Base-by-base conservation (phyloP, 139 green algal species). In the Yamagishiella unicocca region DNA sequence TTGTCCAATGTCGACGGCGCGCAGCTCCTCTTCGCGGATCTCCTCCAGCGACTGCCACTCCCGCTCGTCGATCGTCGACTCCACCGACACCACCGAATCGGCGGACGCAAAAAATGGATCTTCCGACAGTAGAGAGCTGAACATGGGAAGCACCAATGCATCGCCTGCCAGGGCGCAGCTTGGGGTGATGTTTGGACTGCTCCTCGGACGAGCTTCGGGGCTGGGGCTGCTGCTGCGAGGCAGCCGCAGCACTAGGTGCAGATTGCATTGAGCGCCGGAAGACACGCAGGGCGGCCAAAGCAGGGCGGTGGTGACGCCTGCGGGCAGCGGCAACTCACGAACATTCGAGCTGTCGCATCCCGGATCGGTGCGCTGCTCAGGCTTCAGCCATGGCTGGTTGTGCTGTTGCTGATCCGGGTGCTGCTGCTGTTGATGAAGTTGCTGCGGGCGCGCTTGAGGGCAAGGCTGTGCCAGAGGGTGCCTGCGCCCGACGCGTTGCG, bases 41-140 rank as follows among this genome's bases (percentile, higher is more conserved):
- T 25, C 6, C 17, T 6, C 17, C 24, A 5, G 24, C 58, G 17
- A 21, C 58, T 33, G 58, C 58, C 19, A 21, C 58, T 14, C 58
- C 17, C 17, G 58, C 58, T 14, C 19, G 17, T n/a, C 58, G 1
- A 14, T n/a, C 62, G 1, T n/a, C 17, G 10, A 27, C 22, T 71
- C 62, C 22, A 33, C 29, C 17, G 31, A 50, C n/a, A 2, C 25
- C 19, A 50, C 27, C 37, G 67, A 75, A 3, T 33, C 67, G 21
- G 67, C 67, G 25, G 67, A 75, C 21, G 67, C 67, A 46, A 67
- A 67, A 21, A 75, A 50, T 33, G 21, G 67, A 35, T 75, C 67
- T 9, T 75, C 67, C 17, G 67, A 75, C 19, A 25, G 1, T 33
- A 45, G 46, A 35, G 67, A 75, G 67, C 2, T 46, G 35, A 75